Percentiles rank a stretch among this genome's conserved stretches.
phyloP scores from a whole-genome alignment of 768 basidiomycete genomes.

The Dacryopinax spathularia region DNA sequence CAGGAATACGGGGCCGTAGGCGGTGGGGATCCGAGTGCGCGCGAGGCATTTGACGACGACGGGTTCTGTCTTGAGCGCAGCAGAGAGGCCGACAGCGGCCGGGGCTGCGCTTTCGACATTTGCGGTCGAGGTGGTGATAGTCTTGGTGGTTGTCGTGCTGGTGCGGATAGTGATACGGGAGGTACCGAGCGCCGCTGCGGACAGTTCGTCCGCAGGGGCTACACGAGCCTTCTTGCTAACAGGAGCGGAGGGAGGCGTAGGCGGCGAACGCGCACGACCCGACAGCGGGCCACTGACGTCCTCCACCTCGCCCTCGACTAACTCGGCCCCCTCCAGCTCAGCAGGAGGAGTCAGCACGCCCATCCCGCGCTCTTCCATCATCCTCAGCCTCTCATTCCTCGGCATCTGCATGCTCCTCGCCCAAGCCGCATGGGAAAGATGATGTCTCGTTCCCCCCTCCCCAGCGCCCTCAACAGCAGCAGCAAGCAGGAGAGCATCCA shows the following conservation, averaged over 20 bases:
- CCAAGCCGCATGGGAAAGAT: neutral
- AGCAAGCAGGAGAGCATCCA: too few species aligned
- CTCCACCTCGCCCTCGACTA: neutral
- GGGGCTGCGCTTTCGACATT: too few species aligned
- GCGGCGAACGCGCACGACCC: neutral
- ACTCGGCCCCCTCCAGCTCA: neutral
- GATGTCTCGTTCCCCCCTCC: neutral
- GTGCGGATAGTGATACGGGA: too few species aligned
- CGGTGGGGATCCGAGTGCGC: conserved; percentile 91
- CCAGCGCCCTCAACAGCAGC: too few species aligned
- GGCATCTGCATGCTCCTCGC: neutral
- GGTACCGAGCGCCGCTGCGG: too few species aligned
- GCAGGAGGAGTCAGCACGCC: neutral
- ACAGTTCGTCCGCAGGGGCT: too few species aligned
- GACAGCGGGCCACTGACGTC: neutral
- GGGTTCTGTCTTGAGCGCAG: too few species aligned
- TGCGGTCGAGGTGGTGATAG: too few species aligned
- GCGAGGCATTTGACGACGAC: conserved; percentile 96
- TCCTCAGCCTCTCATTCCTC: neutral
- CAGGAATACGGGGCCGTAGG: conserved; percentile 82
- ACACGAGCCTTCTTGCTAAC: neutral
- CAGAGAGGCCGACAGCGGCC: too few species aligned
- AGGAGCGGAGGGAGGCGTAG: neutral
- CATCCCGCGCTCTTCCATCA: neutral
- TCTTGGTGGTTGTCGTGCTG: too few species aligned